Base-by-base conservation (phyloP, 208 protist species). In the Leishmania gerbilli region DNA sequence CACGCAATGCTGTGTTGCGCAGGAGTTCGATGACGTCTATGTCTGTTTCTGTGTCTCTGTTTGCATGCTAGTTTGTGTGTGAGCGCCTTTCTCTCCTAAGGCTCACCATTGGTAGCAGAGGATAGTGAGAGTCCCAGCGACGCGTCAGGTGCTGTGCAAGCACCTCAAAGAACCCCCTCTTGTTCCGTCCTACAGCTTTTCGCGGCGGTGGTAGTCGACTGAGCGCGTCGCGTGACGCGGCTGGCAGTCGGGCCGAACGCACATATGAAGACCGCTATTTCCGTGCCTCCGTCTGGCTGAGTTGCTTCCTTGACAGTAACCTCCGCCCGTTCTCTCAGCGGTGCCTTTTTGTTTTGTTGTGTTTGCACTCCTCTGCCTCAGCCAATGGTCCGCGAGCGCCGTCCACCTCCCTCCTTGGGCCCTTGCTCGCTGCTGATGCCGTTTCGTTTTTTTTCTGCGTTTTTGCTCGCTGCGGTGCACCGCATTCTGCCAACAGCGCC, bases 401-500 rank as follows among this genome's bases (percentile, higher is more conserved):
- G 15, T 13, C 62, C 62, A 7, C 27, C 21, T 31, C 68, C n/a
- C 19, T 15, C 40, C 65, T 45, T n/a, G 6, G 40, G 27, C 67
- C n/a, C 40, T 71, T 21, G 40, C 40, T 49, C 24, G 37, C 3
- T 49, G 49, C 74, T 74, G 42, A 9, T 49, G 45, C 42, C 13
- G 34, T 67, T 74, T 74, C 15, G 55, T 76, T 47, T 49, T 31
- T 40, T 51, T 58, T 42, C 60, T n/a, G 8, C 37, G 37, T 49
- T 74, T 74, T 55, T 55, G 34, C 8, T 68, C 13, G n/a, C 75
- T 72, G 31, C 68, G 27, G 68, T 31, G 68, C 68, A 74, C 68
- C 68, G 40, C 68, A 53, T 53, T 53, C 9, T 34, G 40, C 45
- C 27, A 27, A 11, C 68, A 27, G 45, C 45, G 15, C 68, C 45